Evolutionary conservation across 305 asterid species (phyloP), one percentile per base, ranked within the genome.

Genomic region (Fraxinus baroniana): DNA sequence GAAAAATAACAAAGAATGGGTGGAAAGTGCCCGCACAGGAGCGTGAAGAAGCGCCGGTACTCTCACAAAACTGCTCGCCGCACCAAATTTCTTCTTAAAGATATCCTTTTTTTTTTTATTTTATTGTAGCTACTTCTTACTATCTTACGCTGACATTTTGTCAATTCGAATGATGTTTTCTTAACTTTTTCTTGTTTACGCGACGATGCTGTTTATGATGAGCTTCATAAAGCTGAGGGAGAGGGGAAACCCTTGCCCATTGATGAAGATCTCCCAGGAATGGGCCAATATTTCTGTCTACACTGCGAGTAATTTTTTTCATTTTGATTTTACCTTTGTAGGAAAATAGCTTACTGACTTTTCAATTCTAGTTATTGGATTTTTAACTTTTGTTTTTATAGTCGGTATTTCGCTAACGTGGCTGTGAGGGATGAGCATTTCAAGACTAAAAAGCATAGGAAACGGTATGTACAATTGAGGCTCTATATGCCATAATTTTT

Each of bases 251-350:
- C 87, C 71, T 77, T 94, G 88, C 98, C 99, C 1, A 75, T 92
- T 3, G 98, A 94, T 79, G 99, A 95, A 87, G 97, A 94, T 74
- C 97, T 95, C 73, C 99, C 99, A 1, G 98, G 98, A 68, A 90
- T 94, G 98, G 98, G 98, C 36, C 97, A 95, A 83, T 91, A 85
- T 79, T 94, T 93, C 79, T 93, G 98, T 83, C 55, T 87, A 7
- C 98, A 94, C 87, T 93, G 98, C 94, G 99, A 94, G 98, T 94
- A 90, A 90, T 79, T 52, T 3, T 7, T 83, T 68, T 71, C 24
- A 26, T 7, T 46, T 32, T 73, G 49, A 22, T 73, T 36, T 7
- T 1, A 5, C 28, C 70, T 33, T n/a, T 1, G 13, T 20, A 8
- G 75, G 26, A 18, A 57, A 10, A 46, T 2, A 4, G 2, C 77